Evolutionary conservation across 2,329 filamentous ascomycete species (phyloP).

Genomic region (Pyrenochaeta sp.): DNA sequence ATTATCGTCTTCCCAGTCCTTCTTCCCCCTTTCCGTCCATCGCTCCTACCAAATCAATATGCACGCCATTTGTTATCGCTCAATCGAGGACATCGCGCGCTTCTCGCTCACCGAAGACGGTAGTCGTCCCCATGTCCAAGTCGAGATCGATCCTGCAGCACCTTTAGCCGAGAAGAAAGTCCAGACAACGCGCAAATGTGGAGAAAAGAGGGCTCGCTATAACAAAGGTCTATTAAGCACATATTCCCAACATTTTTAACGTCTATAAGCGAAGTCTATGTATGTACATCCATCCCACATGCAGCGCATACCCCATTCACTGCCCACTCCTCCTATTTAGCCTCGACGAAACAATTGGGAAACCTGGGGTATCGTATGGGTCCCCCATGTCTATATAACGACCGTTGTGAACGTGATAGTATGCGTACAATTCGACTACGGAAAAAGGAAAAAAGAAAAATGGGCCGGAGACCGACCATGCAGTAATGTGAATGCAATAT

Average conservation of each 20-base stretch:
- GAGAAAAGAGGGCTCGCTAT: not conserved
- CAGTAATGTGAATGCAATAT: not conserved
- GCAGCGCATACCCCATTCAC: not conserved
- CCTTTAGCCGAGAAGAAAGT: not conserved
- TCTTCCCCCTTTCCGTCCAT: not conserved
- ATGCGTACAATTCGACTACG: not conserved
- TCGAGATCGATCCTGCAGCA: not conserved
- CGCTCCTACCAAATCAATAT: not conserved
- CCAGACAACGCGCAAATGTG: not conserved
- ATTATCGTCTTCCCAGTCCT: not conserved
- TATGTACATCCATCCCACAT: not conserved
- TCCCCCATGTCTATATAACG: not conserved
- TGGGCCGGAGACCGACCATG: not conserved
- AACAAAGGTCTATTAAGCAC: constrained; percentile 1
- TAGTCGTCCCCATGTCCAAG: not conserved
- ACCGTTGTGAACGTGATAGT: not conserved
- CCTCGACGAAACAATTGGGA: not conserved
- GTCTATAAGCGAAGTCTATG: constrained; percentile 2
- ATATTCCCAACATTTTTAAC: not conserved
- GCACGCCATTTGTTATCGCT: not conserved
- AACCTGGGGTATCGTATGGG: not conserved
- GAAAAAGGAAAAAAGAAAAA: not conserved
- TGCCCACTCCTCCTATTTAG: not conserved
- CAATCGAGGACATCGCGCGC: not conserved
- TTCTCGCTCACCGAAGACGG: not conserved